Evolutionary conservation across 345 rosid genomes (phyloP), one percentile per base, ranked within the genome.

Genomic region (Erysimum cheiranthoides): DNA sequence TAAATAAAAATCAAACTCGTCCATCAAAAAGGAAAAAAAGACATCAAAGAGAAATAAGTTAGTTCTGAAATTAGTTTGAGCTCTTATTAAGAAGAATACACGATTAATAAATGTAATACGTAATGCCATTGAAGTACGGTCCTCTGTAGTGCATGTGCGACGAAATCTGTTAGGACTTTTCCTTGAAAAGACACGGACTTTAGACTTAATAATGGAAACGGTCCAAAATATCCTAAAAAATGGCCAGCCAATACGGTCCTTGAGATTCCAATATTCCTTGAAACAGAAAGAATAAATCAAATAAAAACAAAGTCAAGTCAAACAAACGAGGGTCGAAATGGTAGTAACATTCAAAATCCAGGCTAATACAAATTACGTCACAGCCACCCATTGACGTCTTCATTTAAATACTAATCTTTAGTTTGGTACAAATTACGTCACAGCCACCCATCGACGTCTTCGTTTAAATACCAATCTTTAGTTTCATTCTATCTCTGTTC

Each of bases 291-390:
- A 5, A 64, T 35, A 64, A 69, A 70, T 77, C 76, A 71, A 64
- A 71, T 65, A 57, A 43, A 71, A 57, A 65, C 81, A 71, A 65
- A 71, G 76, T 77, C 80, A 56, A 64, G 80, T 77, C 80, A 77
- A 56, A 63, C 67, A 28, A 54, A 49, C 6, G 14, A 63, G 42
- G 51, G 68, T 77, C 80, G 31, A 57, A 13, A 36, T 47, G 8
- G 73, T 65, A 57, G 49, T 71, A 56, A 57, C 42, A 38, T 71
- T 65, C 57, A 65, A 49, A 7, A 10, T 49, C 27, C 53, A 49
- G 10, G 51, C 21, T 46, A 3, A 46, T 43, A 5, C 16, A 43
- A 70, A 63, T 50, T 18, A 32, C 56, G 45, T 52, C 47, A 75
- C 59, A 66, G 62, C 61, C 67, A 31, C 51, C 70, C 70, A 35